Evolutionary conservation across 148 eudicot genomes (phyloP).

Genomic region (Rhododendron griersonianum): DNA sequence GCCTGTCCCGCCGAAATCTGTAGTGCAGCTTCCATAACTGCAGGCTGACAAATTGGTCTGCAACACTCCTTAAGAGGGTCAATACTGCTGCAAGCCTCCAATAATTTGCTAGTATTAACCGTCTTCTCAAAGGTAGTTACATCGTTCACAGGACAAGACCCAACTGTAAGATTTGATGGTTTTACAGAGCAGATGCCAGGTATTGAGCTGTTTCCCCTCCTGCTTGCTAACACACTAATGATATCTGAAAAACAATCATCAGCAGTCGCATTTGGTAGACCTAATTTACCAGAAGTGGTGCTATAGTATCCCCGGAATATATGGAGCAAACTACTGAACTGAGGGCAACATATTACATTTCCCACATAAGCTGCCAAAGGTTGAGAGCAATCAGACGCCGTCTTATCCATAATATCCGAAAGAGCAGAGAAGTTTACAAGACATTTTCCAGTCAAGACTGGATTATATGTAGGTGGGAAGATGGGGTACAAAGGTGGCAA

Average conservation of each 20-base stretch:
- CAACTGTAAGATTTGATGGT: conserved; percentile 81
- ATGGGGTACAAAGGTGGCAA: conserved; percentile 76
- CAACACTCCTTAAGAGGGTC: conserved; percentile 96
- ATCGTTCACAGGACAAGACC: conserved; percentile 87
- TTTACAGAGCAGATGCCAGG: conserved; percentile 66
- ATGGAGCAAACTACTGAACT: conserved; percentile 70
- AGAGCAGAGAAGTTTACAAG: conserved; percentile 87
- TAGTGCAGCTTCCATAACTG: conserved; percentile 73
- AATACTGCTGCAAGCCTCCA: conserved; percentile 76
- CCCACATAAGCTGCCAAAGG: conserved; percentile 64
- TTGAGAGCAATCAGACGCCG: conserved; percentile 81
- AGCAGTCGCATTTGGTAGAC: conserved; percentile 52
- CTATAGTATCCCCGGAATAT: conserved; percentile 81
- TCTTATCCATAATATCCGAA: conserved; percentile 69
- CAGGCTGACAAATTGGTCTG: conserved; percentile 81
- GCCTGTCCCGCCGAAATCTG: conserved; percentile 44
- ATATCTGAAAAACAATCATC: conserved; percentile 84
- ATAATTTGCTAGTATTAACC: conserved; percentile 76
- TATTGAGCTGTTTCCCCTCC: conserved; percentile 77
- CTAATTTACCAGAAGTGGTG: conserved; percentile 55
- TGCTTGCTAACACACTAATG: conserved; percentile 69
- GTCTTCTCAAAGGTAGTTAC: conserved; percentile 53
- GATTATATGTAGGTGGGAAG: conserved; percentile 68
- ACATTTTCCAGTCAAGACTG: conserved; percentile 85
- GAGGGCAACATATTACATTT: conserved; percentile 94